Percentiles rank a stretch among this genome's conserved stretches.
Conservation (phyloP, 2,329 filamentous ascomycete genomes). For the Apiospora saccharicola region DNA sequence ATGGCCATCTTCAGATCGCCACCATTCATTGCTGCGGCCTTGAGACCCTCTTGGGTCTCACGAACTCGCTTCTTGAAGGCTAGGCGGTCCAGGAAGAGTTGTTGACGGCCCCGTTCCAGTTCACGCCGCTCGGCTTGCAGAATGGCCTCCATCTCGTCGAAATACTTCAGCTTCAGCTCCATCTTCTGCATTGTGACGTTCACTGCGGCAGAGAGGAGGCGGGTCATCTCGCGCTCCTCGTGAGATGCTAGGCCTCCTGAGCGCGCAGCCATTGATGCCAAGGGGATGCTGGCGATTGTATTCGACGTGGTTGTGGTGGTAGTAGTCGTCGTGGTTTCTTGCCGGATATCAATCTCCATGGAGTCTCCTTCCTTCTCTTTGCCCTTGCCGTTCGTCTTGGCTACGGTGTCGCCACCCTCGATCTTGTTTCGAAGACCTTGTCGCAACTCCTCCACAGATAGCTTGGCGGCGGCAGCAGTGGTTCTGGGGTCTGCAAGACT, state of each 20-base stretch:
- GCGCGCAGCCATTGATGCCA: constrained; percentile 86
- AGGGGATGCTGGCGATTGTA: constrained; percentile 76
- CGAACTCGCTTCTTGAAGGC: constrained; percentile 88
- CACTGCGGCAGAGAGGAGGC: constrained; percentile 88
- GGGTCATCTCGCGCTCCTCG: constrained; percentile 95
- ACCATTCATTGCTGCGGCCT: constrained; percentile 56
- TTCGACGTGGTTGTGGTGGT: constrained; percentile 55
- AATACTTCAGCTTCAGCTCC: constrained; percentile 94
- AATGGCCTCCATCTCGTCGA: constrained; percentile 93
- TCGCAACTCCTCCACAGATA: constrained; percentile 86
- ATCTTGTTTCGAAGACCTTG: constrained; percentile 80
- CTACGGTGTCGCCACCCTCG: constrained; percentile 59
- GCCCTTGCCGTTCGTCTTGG: constrained; percentile 63
- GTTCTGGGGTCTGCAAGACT: constrained; percentile 89
- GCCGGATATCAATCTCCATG: constrained; percentile 69
- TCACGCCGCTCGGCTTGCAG: constrained; percentile 92
- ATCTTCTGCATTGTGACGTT: constrained; percentile 96
- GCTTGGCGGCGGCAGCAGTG: constrained; percentile 88
- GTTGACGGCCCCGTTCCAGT: constrained; percentile 88
- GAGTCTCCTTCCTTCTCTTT: constrained; percentile 63
- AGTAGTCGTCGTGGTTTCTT: constrained; percentile 60
- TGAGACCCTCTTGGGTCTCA: constrained; percentile 81
- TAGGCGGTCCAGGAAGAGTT: constrained; percentile 91
- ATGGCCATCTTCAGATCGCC: constrained; percentile 58
- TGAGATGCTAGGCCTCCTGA: constrained; percentile 90